Evolutionary conservation across 75 land plant species (phyloP).

Genomic region (Pinus taeda): DNA sequence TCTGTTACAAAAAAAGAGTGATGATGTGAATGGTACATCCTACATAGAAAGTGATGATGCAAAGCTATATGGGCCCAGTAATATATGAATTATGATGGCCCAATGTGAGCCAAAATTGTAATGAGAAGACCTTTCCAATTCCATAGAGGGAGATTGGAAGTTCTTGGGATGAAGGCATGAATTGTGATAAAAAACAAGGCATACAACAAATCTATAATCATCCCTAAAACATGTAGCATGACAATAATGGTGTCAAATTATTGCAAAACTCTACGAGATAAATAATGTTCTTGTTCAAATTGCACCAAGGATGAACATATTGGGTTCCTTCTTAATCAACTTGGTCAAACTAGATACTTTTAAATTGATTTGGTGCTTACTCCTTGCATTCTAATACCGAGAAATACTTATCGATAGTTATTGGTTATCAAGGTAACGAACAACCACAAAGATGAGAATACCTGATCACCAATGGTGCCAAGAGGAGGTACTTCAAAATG

Average conservation of each 20-base stretch:
- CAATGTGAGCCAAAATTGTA: conserved; percentile 45
- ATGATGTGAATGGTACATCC: conserved; percentile 87
- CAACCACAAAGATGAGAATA: conserved; percentile 26
- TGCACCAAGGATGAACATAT: neutral
- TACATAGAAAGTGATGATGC: conserved; percentile 80
- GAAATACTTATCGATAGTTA: conserved; percentile 56
- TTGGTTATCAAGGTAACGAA: conserved; percentile 28
- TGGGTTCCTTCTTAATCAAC: conserved; percentile 8
- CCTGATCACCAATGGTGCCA: conserved; percentile 41
- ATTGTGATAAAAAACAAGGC: neutral
- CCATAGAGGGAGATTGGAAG: conserved; percentile 47
- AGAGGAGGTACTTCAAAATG: conserved; percentile 21
- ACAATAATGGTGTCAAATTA: too few relatives aligned
- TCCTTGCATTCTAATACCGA: conserved; percentile 50
- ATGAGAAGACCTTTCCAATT: conserved; percentile 42
- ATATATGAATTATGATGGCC: conserved; percentile 83
- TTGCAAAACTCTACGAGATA: too few relatives aligned
- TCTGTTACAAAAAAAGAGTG: conserved; percentile 79
- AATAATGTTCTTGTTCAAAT: neutral
- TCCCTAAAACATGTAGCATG: neutral
- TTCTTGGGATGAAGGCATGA: conserved; percentile 8
- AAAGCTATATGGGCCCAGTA: conserved; percentile 91
- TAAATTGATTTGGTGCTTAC: conserved; percentile 42
- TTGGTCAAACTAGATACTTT: conserved; percentile 18
- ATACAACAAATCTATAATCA: neutral